Conservation (phyloP, 2,329 filamentous ascomycete species). For the Botrytis hyacinthi region DNA sequence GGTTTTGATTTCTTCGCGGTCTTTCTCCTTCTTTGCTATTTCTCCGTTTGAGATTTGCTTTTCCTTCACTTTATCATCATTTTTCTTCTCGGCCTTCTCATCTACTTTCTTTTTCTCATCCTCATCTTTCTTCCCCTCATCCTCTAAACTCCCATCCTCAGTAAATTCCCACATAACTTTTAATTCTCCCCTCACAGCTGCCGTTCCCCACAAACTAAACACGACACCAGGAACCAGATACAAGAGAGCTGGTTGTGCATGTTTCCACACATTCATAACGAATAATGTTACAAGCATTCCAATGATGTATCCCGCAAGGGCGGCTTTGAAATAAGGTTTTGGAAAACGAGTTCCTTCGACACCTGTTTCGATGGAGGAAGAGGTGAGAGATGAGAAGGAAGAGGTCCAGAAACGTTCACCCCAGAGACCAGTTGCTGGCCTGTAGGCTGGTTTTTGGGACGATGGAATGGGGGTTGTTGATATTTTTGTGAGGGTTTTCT, state of each 20-base stretch:
- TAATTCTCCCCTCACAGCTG: conserved; percentile 67
- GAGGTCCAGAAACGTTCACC: conserved; percentile 78
- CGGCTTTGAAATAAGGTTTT: conserved; percentile 82
- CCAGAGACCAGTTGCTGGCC: conserved; percentile 70
- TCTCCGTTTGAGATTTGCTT: neutral
- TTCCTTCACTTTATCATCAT: conserved; percentile 23
- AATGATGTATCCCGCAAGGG: conserved; percentile 70
- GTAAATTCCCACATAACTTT: conserved; percentile 73
- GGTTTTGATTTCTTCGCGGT: conserved; percentile 17
- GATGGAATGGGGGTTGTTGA: conserved; percentile 40
- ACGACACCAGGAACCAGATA: conserved; percentile 90
- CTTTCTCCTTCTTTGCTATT: conserved; percentile 16
- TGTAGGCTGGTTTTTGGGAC: conserved; percentile 45
- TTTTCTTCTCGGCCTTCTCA: conserved; percentile 24
- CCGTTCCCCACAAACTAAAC: conserved; percentile 71
- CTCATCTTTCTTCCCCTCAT: conserved; percentile 25
- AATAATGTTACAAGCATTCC: conserved; percentile 76
- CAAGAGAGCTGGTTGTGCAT: conserved; percentile 84
- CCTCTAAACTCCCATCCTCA: conserved; percentile 62
- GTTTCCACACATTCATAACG: conserved; percentile 74
- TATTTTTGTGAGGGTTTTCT: neutral
- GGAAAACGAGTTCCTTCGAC: conserved; percentile 54
- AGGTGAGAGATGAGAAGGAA: neutral
- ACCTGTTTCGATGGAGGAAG: neutral
- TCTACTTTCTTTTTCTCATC: conserved; percentile 16